A percentile compares a stretch with the other conserved stretches of the same genome.
Evolutionary conservation across 371 early-diverging fungal genomes (phyloP).

Genomic region (Syncephalis plumigaleata): DNA sequence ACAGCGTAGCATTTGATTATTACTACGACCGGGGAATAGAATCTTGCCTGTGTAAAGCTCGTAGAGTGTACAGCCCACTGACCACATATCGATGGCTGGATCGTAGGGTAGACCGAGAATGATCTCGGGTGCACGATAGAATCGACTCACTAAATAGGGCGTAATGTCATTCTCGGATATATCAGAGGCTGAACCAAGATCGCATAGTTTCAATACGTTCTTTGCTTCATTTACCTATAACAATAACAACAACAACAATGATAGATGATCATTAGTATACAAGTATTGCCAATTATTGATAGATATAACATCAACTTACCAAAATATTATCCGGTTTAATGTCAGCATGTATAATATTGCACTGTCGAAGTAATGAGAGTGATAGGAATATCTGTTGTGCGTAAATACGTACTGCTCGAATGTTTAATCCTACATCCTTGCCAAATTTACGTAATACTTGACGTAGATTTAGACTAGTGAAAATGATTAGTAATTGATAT

Average conservation of each 20-base stretch:
- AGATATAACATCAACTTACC: constrained; percentile 15
- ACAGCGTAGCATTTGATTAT: constrained; percentile 89
- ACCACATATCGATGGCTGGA: constrained; percentile 91
- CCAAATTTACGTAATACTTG: constrained; percentile 89
- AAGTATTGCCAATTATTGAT: not conserved
- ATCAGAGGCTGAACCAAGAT: constrained; percentile 86
- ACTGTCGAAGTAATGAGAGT: constrained; percentile 62
- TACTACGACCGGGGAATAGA: constrained; percentile 81
- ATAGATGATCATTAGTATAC: too few relatives aligned
- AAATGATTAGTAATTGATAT: too few relatives aligned
- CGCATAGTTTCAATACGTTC: constrained; percentile 74
- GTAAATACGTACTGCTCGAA: constrained; percentile 82
- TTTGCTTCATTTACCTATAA: constrained; percentile 41
- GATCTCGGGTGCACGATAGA: constrained; percentile 98
- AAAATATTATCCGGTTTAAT: constrained; percentile 97
- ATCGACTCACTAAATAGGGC: constrained; percentile 91
- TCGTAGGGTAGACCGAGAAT: constrained; percentile 85
- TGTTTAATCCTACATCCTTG: constrained; percentile 75
- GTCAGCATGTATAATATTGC: constrained; percentile 86
- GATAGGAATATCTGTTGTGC: constrained; percentile 83
- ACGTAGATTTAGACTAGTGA: constrained; percentile 67
- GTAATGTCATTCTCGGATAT: constrained; percentile 77
- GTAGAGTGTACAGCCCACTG: constrained; percentile 93
- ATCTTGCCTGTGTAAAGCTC: constrained; percentile 93
- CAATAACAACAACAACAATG: not conserved